Conservation (phyloP, 345 rosid genomes). For the Camelina hispida region DNA sequence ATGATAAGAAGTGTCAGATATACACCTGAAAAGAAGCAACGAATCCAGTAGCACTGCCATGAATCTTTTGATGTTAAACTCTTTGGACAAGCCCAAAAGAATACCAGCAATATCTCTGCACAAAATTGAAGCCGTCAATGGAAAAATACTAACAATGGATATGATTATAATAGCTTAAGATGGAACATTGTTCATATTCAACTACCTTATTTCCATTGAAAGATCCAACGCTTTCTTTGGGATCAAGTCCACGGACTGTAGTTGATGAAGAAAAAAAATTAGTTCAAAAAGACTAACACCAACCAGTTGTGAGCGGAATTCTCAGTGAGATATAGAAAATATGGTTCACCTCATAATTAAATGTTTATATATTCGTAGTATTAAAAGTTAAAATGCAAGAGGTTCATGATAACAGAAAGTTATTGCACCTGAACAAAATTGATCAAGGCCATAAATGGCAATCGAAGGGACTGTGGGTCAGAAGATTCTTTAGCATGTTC, state of each 20-base stretch:
- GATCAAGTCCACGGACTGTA: slow-evolving; percentile 57
- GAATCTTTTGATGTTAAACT: slow-evolving; percentile 78
- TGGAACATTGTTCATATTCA: slow-evolving; percentile 3
- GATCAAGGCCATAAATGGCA: slow-evolving; percentile 71
- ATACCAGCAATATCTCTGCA: slow-evolving; percentile 67
- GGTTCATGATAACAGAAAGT: slow-evolving; percentile 10
- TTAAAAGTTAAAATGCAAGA: slow-evolving; percentile 2
- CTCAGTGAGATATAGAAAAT: slow-evolving; percentile 14
- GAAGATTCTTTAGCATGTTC: slow-evolving; percentile 67
- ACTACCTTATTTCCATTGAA: slow-evolving; percentile 73
- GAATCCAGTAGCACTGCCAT: slow-evolving; percentile 65
- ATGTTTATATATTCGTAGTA: slow-evolving; percentile 4
- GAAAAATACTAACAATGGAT: slow-evolving; percentile 3
- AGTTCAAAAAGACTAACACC: slow-evolving; percentile 28
- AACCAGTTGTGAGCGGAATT: slow-evolving; percentile 15
- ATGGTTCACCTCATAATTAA: slow-evolving; percentile 13
- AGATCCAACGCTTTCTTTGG: slow-evolving; percentile 77
- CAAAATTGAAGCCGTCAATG: slow-evolving; percentile 28
- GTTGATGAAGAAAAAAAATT: slow-evolving; percentile 40
- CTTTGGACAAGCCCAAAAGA: slow-evolving; percentile 69
- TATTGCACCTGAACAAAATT: slow-evolving; percentile 82
- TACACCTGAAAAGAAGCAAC: slow-evolving; percentile 71
- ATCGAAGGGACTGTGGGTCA: slow-evolving; percentile 71
- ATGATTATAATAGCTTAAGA: slow-evolving; percentile 11
- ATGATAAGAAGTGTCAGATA: slow-evolving; percentile 29